phyloP scores from a whole-genome alignment of 2,329 filamentous ascomycete species.

The Paradendryphiella salina region DNA sequence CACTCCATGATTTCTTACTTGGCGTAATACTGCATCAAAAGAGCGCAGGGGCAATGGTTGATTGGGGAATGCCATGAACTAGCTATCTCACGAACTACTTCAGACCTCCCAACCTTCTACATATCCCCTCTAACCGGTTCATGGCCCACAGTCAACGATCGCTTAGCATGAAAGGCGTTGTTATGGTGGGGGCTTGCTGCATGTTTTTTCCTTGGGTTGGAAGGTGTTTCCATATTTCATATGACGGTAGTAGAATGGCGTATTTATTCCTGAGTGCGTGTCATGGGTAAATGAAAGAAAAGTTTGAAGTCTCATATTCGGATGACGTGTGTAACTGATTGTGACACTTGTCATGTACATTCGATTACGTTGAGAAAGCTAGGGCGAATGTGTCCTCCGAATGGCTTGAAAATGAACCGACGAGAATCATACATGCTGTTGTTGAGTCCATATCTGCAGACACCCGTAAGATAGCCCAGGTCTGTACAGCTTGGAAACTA shows the following conservation, averaged over 20 bases:
- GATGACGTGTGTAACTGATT: not conserved
- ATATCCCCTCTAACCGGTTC: conserved; percentile 9
- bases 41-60: conserved; percentile 25
- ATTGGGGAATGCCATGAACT: conserved; percentile 23
- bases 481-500: not conserved
- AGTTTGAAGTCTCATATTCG: conserved; percentile 12
- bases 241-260: conserved; percentile 13
- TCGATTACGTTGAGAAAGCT: not conserved
- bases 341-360: not conserved
- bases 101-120: conserved; percentile 18
- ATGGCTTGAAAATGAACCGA: not conserved
- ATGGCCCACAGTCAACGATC: conserved; percentile 13
- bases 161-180: conserved; percentile 26
- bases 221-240: conserved; percentile 5
- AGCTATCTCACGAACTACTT: conserved; percentile 32
- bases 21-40: conserved; percentile 40
- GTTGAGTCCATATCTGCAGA: conserved; percentile 1
- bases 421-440: not conserved
- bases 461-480: not conserved
- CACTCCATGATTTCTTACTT: conserved; percentile 24
- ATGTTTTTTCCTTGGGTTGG: conserved; percentile 13
- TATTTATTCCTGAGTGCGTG: conserved; percentile 7
- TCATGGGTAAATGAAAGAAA: conserved; percentile 13
- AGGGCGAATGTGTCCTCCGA: no score
- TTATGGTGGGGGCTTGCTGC: conserved; percentile 21